Base-by-base conservation (phyloP, 306 rosid species). In the Trifolium fragiferum region DNA sequence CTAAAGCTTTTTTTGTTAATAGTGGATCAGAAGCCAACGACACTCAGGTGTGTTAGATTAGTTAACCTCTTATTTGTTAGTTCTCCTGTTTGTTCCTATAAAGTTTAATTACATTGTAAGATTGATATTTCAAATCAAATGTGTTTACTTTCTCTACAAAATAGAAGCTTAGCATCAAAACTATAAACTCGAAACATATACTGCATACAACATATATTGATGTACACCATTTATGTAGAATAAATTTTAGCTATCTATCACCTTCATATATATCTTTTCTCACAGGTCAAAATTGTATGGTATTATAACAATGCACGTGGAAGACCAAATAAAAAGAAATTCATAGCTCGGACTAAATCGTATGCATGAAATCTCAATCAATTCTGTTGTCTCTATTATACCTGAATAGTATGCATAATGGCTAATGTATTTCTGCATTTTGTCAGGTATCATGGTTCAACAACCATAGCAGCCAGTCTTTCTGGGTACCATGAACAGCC, bases 1-100 rank as follows among this genome's bases (percentile, higher is more conserved):
- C 71, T 2, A 95, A 95, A 81, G 98, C 87, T 6, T 95, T 95
- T 84, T 92, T 95, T 69, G 86, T 86, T 60, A 92, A 92, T 72
- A 92, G 98, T 69, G 98, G 99, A 67, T 95, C 99, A 30, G 99
- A 95, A 84, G 97, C 99, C 83, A 95, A 95, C 79, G 99, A 95
- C 76, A 82, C 99, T 75, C 99, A 95, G 97, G 98, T 94, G 66
- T 54, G 69, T 49, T 70, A 50, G 50, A 73, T 66, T 27, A 41
- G 63, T 30, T 55, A 41, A 63, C 76, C 73, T 75, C 58, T 70
- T 53, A 70, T 75, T 78, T 58, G 38, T 72, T 68, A 10, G 14
- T 35, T 70, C 78, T 70, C 68, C 73, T 38, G 7, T 58, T 61
- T 78, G 76, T 30, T 46, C 47, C 72, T 43, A 43, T 44, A 33